Percentiles rank a stretch among this genome's conserved stretches.
Evolutionary conservation across 2,329 filamentous ascomycete species (phyloP).

Genomic region (Aspergillus amoenus): DNA sequence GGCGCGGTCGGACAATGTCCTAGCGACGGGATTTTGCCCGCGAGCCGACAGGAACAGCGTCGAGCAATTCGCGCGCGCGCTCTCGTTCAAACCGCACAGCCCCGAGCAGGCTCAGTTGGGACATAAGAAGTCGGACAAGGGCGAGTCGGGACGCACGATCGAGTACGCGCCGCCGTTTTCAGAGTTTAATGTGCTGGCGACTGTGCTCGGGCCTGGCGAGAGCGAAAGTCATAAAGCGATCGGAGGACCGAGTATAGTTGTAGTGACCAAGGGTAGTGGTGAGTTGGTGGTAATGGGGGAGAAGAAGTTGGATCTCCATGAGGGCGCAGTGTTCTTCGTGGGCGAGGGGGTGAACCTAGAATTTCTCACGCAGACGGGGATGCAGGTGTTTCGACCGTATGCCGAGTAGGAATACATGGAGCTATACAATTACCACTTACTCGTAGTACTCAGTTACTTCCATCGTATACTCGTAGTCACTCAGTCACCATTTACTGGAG

Average conservation of each 20-base stretch:
- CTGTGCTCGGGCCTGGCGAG: slow-evolving; percentile 57
- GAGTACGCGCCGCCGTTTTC: slow-evolving; percentile 67
- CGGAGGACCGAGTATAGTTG: slow-evolving; percentile 62
- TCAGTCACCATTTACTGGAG: too few relatives aligned
- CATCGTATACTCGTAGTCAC: too few relatives aligned
- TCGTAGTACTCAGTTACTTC: too few relatives aligned
- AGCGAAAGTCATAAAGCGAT: slow-evolving; percentile 57
- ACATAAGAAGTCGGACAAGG: slow-evolving; percentile 49
- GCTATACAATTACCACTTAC: too few relatives aligned
- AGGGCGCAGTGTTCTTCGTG: slow-evolving; percentile 68
- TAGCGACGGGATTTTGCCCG: slow-evolving; percentile 74
- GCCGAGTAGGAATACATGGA: slow-evolving; percentile 26
- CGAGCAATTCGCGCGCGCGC: slow-evolving; percentile 61
- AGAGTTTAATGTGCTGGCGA: slow-evolving; percentile 69
- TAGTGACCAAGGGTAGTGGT: slow-evolving; percentile 62
- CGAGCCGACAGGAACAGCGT: slow-evolving; percentile 62
- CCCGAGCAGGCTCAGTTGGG: slow-evolving; percentile 57
- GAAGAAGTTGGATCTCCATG: slow-evolving; percentile 55
- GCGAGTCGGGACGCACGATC: slow-evolving; percentile 60
- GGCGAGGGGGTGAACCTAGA: slow-evolving; percentile 56
- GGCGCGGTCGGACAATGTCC: slow-evolving; percentile 72
- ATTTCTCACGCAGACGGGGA: slow-evolving; percentile 49
- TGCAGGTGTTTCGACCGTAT: slow-evolving; percentile 52
- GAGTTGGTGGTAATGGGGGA: slow-evolving; percentile 53
- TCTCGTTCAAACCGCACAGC: slow-evolving; percentile 65